Evolutionary conservation across 2,329 filamentous ascomycete genomes (phyloP), one percentile per base, ranked within the genome.

Genomic region (Diaporthe citri): DNA sequence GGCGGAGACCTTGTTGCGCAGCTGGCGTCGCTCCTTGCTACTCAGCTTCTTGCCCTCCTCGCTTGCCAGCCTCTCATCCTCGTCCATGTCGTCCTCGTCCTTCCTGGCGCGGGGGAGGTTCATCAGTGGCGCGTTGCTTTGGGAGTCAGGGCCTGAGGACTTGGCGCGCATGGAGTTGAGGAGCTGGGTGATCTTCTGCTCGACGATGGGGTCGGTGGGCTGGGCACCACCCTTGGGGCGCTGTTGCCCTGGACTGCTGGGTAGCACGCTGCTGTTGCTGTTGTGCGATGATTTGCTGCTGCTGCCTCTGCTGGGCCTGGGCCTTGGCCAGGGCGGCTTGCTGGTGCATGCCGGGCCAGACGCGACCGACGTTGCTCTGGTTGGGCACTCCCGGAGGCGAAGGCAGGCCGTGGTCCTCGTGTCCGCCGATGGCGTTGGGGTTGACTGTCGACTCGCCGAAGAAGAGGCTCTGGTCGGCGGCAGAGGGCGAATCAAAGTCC

Each of bases 11-110:
- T 99, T 99, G 90, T 99, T 99, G 78, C 97, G 92, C n/a, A 99
- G 90, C 85, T 98, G 97, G 79, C 97, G 93, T 76, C 97, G 93
- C 86, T 98, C 96, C 87, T 98, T 98, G 88, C 95, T 97, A 85
- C 93, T 97, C n/a, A 99, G 90, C 88, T 98, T 98, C 92, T 99
- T 99, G 80, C 96, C 97, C 86, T 98, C 96, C 81, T 99, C 97
- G 76, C 95, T 98, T n/a, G 95, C 95, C 31, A 74, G 88, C 78
- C 95, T 91, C 88, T 98, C 97, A 80, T 98, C 97, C 84, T 98
- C 96, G 80, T 99, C 97, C 96, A 99, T 98, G 71, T 98, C 96
- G 77, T 98, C 96, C 80, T 98, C 96, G 59, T 98, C 95, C 89
- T 98, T 98, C 89, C 93, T 96, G 77, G 90, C 86, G 77, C 93